These are phyloP conservation scores for Fraxinus greggii DNA, from an alignment of 305 asterid genomes.

Conservation along the genomic window DNA sequence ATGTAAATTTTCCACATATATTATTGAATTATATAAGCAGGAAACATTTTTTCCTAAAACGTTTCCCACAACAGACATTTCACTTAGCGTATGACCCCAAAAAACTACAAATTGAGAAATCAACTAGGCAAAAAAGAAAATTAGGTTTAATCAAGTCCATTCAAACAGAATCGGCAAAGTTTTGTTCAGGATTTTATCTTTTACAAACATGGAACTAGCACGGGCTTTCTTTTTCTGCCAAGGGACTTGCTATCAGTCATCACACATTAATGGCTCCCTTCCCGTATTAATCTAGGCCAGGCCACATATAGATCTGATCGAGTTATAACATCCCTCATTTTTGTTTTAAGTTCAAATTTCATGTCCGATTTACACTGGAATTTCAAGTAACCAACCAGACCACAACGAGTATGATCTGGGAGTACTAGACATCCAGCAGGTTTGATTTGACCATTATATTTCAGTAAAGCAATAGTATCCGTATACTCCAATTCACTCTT, in stretches of 20 bases:
- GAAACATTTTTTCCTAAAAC: neutral
- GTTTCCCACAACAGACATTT: neutral
- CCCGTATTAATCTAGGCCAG: neutral
- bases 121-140: neutral
- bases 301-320: neutral
- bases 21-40: neutral
- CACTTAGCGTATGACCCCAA: neutral
- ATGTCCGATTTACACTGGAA: neutral
- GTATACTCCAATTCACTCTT: neutral
- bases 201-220: neutral
- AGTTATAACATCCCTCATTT: neutral
- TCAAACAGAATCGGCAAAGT: neutral
- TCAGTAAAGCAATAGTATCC: neutral
- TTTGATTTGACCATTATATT: neutral
- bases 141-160: neutral
- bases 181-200: neutral
- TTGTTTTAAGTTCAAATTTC: neutral
- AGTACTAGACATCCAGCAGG: neutral
- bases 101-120: neutral
- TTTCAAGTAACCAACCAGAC: neutral
- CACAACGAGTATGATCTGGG: neutral
- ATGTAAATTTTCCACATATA: neutral
- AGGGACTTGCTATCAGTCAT: neutral
- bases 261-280: neutral
- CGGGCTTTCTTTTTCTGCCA: neutral